Base-by-base conservation (phyloP, 2,329 filamentous ascomycete species). In the Septoria petroselini region DNA sequence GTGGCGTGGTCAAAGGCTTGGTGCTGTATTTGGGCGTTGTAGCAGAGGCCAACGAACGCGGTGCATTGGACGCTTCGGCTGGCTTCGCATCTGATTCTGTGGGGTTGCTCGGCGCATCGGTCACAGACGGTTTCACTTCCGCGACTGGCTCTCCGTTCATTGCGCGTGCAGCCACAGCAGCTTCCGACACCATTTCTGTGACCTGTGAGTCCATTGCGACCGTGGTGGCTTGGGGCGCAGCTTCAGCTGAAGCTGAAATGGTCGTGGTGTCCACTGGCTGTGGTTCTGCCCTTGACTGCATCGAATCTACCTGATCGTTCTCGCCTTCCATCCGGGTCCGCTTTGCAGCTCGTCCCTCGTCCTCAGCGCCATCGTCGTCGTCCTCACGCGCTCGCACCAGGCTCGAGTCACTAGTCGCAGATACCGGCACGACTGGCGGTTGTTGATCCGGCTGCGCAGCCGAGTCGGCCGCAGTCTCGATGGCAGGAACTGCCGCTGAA, bases 341-440 rank as follows among this genome's bases (percentile, higher is more conserved):
- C 74, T 96, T 96, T 1, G 89, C 80, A 12, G 81, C 80, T 45
- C 85, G 89, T 57, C 88, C 73, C 21, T 61, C 66, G n/a, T 65
- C 73, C 17, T 64, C 66, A 12, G 62, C 73, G 25, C 37, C 54
- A 1, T 74, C 73, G 57, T 95, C 89, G 57, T 95, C 89, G 3
- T 89, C 84, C 51, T 95, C 89, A 11, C 91, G 84, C 58, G 84
- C 85, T 8, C 88, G 83, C 1, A 88, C 77, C 21, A 62, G 44
- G 37, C 59, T 61, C 9, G 85, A 65, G 70, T 91, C 91, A 3
- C 68, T 66, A 3, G 57, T 42, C 39, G 62, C 53, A 46, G 48
- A 45, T 21, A 44, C 53, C 41, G 48, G 52, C 7, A 44, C 52
- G 15, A 48, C 37, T 27, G 9, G 9, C 23, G 23, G 11, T 14